Base-by-base conservation (phyloP, 2,329 filamentous ascomycete species). In the Epichloe sp. region DNA sequence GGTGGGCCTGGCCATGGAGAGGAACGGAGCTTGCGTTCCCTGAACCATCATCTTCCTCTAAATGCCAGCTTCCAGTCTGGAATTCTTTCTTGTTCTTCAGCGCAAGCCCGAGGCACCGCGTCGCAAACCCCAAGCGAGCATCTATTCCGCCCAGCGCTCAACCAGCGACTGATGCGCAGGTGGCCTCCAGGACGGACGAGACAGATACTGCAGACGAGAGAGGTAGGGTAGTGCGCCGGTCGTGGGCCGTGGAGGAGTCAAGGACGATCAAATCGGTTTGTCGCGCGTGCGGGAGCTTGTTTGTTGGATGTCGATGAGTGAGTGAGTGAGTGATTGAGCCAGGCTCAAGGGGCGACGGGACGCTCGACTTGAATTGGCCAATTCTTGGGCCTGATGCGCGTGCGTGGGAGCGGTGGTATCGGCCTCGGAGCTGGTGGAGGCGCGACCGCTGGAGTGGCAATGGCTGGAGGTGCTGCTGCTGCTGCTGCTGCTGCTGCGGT, bases 11-110 rank as follows among this genome's bases (percentile, higher is more conserved):
- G 37, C 19, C 48, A 42, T 23, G 31, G 48, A 19, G 23, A 35
- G 26, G 14, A 21, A 47, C 52, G 59, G 51, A 42, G 54, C 34
- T 38, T 58, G 58, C 52, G 60, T 50, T 59, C 62, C 62, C 57
- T 65, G 64, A 59, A 66, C 57, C 63, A 68, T 63, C 63, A 65
- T 66, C 54, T 46, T 60, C 35, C 35, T 47, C 36, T 26, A 37
- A 19, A 3, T 21, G 2, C 19, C 19, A 21, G 19, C 19, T 21
- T 21, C 21, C 38, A 14, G 15, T n/a, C 31, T 4, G 4, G 35
- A n/a, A 17, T 21, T 23, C 35, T 4, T 46, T 23, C 35, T 26
- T 15, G 15, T 41, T 41, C 23, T 19, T 17, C 34, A 31, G 43
- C 43, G 36, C 43, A 35, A 38, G 12, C 14, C 17, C 42, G 17